phyloP scores from a whole-genome alignment of 352 stramenopile species.

The Phytophthora quininea region DNA sequence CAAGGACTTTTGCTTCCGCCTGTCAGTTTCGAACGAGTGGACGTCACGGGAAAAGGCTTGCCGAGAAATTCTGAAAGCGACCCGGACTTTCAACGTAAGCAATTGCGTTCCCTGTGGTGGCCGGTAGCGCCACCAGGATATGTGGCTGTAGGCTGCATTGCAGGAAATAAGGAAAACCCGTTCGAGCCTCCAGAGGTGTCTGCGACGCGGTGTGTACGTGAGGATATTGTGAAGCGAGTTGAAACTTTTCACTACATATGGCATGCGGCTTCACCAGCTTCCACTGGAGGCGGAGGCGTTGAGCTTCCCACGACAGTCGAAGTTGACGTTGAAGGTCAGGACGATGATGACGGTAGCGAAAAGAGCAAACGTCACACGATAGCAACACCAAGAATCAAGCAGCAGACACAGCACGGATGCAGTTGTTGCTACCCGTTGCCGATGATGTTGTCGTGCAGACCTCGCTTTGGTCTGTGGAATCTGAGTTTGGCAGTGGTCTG shows the following conservation, averaged over 20 bases:
- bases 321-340: constrained; percentile 31
- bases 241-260: constrained; percentile 72
- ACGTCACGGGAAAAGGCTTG: constrained; percentile 83
- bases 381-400: constrained; percentile 46
- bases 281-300: constrained; percentile 37
- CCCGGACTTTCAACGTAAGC: constrained; percentile 81
- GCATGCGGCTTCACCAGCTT: constrained; percentile 38
- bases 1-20: constrained; percentile 59
- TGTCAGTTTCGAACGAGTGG: constrained; percentile 79
- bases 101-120: constrained; percentile 85
- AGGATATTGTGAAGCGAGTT: constrained; percentile 76
- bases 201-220: constrained; percentile 67
- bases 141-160: constrained; percentile 74
- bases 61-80: constrained; percentile 79
- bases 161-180: constrained; percentile 79
- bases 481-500: constrained; percentile 56
- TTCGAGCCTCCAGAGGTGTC: constrained; percentile 70
- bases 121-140: constrained; percentile 81
- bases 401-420: constrained; percentile 26
- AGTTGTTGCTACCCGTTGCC: constrained; percentile 29
- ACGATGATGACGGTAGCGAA: constrained; percentile 19
- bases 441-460: constrained; percentile 69
- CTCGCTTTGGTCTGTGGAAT: constrained; percentile 72
- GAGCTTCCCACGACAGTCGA: constrained; percentile 43
- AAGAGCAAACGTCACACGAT: constrained; percentile 5